These are phyloP conservation scores for Apiospora kogelbergensis DNA, from an alignment of 2,329 filamentous ascomycete genomes.

Conservation along the genomic window DNA sequence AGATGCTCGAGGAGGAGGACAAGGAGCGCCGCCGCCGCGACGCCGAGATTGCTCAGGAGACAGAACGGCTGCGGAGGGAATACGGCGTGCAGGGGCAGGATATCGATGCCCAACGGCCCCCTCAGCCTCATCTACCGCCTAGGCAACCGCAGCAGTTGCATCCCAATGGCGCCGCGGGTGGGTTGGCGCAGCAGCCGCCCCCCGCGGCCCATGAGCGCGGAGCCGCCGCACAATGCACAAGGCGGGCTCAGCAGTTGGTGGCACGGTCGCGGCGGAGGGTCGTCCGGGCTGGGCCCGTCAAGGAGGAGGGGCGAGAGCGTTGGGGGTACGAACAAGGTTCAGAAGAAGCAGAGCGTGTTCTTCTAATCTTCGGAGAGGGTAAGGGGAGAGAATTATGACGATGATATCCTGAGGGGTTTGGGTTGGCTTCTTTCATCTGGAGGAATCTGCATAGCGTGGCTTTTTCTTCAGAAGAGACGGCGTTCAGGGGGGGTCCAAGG, in stretches of 20 bases:
- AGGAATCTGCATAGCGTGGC: slow-evolving; percentile 2
- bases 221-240: slow-evolving; percentile 32
- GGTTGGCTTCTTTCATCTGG: not conserved
- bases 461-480: not conserved
- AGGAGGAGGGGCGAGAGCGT: slow-evolving; percentile 30
- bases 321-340: slow-evolving; percentile 39
- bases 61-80: slow-evolving; percentile 70
- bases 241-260: slow-evolving; percentile 31
- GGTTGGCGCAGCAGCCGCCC: slow-evolving; percentile 35
- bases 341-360: slow-evolving; percentile 50
- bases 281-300: slow-evolving; percentile 42
- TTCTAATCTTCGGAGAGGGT: slow-evolving; percentile 30
- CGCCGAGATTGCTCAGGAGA: slow-evolving; percentile 72
- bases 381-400: not conserved
- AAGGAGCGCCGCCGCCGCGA: slow-evolving; percentile 59
- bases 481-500: not conserved
- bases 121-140: slow-evolving; percentile 32
- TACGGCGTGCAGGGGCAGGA: slow-evolving; percentile 61
- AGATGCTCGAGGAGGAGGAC: slow-evolving; percentile 65
- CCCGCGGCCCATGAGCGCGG: slow-evolving; percentile 49
- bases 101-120: slow-evolving; percentile 26
- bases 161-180: slow-evolving; percentile 16
- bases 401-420: not conserved
- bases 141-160: slow-evolving; percentile 30
- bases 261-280: slow-evolving; percentile 14